phyloP scores from a whole-genome alignment of 2,329 filamentous ascomycete genomes.

The Hypoxylon sp. region DNA sequence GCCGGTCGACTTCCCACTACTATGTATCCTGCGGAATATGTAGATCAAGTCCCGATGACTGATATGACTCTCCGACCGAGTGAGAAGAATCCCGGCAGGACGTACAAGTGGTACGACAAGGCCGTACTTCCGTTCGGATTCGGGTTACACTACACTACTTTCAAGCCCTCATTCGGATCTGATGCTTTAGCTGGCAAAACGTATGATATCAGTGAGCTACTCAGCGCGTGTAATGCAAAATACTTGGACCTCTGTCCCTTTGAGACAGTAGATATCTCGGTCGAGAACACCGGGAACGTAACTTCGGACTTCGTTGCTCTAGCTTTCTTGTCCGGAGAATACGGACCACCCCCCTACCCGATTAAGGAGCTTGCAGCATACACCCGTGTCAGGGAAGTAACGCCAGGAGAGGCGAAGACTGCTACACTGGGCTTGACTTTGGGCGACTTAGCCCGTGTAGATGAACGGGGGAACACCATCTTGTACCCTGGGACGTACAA shows the following conservation, averaged over 20 bases:
- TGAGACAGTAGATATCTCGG: slow-evolving; percentile 55
- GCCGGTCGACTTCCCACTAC: slow-evolving; percentile 65
- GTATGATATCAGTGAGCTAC: slow-evolving; percentile 56
- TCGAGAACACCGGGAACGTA: slow-evolving; percentile 59
- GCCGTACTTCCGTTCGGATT: slow-evolving; percentile 62
- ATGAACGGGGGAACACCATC: slow-evolving; percentile 62
- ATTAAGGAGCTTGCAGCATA: slow-evolving; percentile 63
- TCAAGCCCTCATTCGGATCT: slow-evolving; percentile 50
- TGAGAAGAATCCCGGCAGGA: slow-evolving; percentile 60
- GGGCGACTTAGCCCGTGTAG: slow-evolving; percentile 60
- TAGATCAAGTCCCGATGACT: slow-evolving; percentile 62
- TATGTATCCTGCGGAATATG: slow-evolving; percentile 64
- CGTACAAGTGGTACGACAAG: slow-evolving; percentile 67
- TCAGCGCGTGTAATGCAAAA: slow-evolving; percentile 51
- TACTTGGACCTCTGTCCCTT: slow-evolving; percentile 59
- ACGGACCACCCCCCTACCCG: slow-evolving; percentile 61
- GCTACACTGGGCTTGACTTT: slow-evolving; percentile 59
- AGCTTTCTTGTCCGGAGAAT: slow-evolving; percentile 58
- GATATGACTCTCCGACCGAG: slow-evolving; percentile 65
- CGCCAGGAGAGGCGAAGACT: slow-evolving; percentile 44
- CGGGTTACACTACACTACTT: slow-evolving; percentile 66
- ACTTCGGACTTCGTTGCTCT: slow-evolving; percentile 64
- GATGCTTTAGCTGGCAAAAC: slow-evolving; percentile 23
- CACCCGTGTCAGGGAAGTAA: slow-evolving; percentile 55
- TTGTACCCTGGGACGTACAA: slow-evolving; percentile 64